Conservation (phyloP, 2,329 filamentous ascomycete genomes). For the Cercospora sp. region DNA sequence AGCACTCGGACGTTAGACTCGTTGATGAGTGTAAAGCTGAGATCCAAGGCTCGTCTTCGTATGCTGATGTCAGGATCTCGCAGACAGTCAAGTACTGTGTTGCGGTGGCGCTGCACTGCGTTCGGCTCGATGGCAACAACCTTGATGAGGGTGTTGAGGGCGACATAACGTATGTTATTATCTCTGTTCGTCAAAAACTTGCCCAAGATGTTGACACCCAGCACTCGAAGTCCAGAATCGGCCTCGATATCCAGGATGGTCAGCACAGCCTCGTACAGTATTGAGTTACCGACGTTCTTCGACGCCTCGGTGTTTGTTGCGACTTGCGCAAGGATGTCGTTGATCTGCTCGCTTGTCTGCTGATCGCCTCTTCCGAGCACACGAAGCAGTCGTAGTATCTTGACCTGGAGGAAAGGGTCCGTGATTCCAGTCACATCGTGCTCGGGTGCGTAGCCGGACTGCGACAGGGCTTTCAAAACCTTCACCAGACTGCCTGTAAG, state of each 20-base stretch:
- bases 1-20: conserved; percentile 92
- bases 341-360: conserved; percentile 92
- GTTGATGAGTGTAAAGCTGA: conserved; percentile 98
- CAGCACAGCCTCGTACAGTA: conserved; percentile 93
- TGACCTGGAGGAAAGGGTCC: conserved; percentile 92
- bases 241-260: conserved; percentile 98
- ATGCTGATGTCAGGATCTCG: conserved; percentile 98
- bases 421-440: conserved; percentile 98
- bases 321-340: conserved; percentile 89
- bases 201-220: conserved; percentile 96
- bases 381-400: conserved; percentile 82
- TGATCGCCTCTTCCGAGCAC: conserved; percentile 84
- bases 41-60: conserved; percentile 86
- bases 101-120: conserved; percentile 92
- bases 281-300: conserved; percentile 98
- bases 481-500: conserved; percentile 83
- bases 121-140: conserved; percentile 98
- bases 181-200: conserved; percentile 98
- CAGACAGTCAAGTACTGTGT: conserved; percentile 94
- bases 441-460: conserved; percentile 94
- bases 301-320: conserved; percentile 97
- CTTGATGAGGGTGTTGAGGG: conserved; percentile 94
- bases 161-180: conserved; percentile 98
- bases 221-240: conserved; percentile 87
- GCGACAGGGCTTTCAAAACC: conserved; percentile 86